Evolutionary conservation across 75 land plant species (phyloP), one percentile per base, ranked within the genome.

Genomic region (Gnetum montanum): DNA sequence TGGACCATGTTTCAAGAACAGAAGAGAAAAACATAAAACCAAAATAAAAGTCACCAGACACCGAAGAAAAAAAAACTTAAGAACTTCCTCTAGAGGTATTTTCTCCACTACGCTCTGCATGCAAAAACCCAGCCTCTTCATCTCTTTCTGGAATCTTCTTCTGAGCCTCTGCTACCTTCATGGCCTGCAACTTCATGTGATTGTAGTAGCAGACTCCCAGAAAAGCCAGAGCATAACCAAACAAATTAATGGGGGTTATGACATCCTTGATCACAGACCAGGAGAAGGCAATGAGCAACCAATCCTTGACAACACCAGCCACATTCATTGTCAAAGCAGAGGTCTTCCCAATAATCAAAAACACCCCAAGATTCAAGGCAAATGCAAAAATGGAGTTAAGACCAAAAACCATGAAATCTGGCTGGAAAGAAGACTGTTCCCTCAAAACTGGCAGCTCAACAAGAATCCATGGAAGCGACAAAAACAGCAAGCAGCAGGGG

Each of bases 271-370:
- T 91, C 8, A 91, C 80, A 8, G 89, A 81, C 97, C 97, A 92
- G 0, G 97, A 92, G 61, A 92, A 92, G 8, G 97, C 97, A 34
- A 92, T 92, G 31, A 92, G 62, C 16, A 90, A 64, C 98, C 98
- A 94, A 38, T 94, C 98, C 72, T 94, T 94, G 8, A 94, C 90
- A 0, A 94, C 98, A 1, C 98, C 98, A 28, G 98, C 98, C 4
- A 94, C 96, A 51, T 90, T 92, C 85, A 94, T 90, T 3, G 98
- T 94, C 52, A 94, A 63, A 1, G 98, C 98, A 0, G 97, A 86
- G 0, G 96, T 94, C 73, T 85, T 85, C 10, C 96, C 96, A n/a
- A 94, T 76, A 13, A 94, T 71, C 38, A 94, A 61, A 58, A 94
- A 94, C 13, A 94, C 90, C 1, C 96, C 91, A 29, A 94, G 73